phyloP scores from a whole-genome alignment of 495 filamentous ascomycete species.

The Penicillium macrosclerotiorum region DNA sequence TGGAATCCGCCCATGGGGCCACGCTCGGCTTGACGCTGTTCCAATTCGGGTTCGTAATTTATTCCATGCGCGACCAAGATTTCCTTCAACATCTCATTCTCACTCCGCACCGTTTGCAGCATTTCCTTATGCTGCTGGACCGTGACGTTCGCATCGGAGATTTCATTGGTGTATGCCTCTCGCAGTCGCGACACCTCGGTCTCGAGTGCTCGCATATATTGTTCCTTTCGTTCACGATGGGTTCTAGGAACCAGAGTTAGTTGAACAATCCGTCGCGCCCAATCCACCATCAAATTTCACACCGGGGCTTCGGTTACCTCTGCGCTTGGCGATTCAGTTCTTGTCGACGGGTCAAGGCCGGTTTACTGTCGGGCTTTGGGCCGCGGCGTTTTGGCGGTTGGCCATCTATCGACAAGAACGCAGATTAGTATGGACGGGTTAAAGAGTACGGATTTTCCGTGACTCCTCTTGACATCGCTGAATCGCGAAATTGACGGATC shows the following conservation, averaged over 20 bases:
- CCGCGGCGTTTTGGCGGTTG: conserved; percentile 85
- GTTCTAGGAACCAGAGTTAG: conserved; percentile 53
- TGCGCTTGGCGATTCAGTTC: conserved; percentile 96
- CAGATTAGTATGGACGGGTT: background rate
- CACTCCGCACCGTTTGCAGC: conserved; percentile 42
- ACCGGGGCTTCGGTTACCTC: conserved; percentile 54
- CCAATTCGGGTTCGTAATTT: conserved; percentile 43
- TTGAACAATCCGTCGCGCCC: conserved; percentile 1
- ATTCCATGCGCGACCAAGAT: conserved; percentile 75
- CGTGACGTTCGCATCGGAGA: conserved; percentile 36
- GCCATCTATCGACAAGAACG: conserved; percentile 56
- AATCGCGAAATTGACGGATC: background rate
- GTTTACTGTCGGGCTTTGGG: conserved; percentile 95
- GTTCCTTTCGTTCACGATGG: conserved; percentile 94
- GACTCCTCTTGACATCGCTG: no score
- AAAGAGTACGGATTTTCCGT: no score
- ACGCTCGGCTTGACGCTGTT: conserved; percentile 38
- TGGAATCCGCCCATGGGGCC: conserved; percentile 23
- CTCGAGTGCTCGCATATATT: conserved; percentile 91
- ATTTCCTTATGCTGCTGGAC: conserved; percentile 43
- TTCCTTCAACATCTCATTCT: conserved; percentile 75
- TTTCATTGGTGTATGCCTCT: conserved; percentile 43
- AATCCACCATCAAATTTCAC: background rate
- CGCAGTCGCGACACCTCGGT: conserved; percentile 76
- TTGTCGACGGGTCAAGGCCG: conserved; percentile 87